These are phyloP conservation scores for Nadsonia commutata DNA, from an alignment of 1,139 yeast species.

Conservation along the genomic window DNA sequence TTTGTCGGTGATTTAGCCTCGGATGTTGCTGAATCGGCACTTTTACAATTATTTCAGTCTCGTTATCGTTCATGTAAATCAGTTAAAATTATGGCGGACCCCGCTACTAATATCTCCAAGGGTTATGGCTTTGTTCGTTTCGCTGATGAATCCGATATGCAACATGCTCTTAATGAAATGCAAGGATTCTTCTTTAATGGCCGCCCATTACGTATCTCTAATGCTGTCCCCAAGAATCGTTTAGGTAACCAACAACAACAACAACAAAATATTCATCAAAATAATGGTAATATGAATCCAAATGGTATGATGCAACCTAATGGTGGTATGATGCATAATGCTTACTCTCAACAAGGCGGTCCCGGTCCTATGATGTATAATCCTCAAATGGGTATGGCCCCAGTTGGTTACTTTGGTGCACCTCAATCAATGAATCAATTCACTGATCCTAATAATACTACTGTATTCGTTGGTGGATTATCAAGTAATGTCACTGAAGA, in stretches of 20 bases:
- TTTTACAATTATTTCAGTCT: constrained; percentile 54
- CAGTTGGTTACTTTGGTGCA: constrained; percentile 19
- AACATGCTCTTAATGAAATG: constrained; percentile 66
- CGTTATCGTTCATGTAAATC: constrained; percentile 66
- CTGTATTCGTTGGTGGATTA: constrained; percentile 90
- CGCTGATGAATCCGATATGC: constrained; percentile 54
- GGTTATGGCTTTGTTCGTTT: constrained; percentile 93
- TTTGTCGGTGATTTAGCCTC: constrained; percentile 80
- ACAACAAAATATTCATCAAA: no score
- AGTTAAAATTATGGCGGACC: constrained; percentile 78
- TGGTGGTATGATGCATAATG: constrained; percentile 4
- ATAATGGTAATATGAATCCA: constrained; percentile 9
- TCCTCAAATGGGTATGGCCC: constrained; percentile 18
- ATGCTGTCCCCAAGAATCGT: constrained; percentile 53
- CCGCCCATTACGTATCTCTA: constrained; percentile 62
- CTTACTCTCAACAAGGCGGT: constrained; percentile 7
- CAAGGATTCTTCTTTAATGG: constrained; percentile 65
- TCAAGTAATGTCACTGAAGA: constrained; percentile 64
- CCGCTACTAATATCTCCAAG: constrained; percentile 57
- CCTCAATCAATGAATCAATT: constrained; percentile 34
- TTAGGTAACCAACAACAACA: no score
- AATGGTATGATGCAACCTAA: background rate
- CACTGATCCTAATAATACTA: constrained; percentile 72
- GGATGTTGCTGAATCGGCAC: constrained; percentile 57
- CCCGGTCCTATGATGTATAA: constrained; percentile 2